Conservation (phyloP, 768 basidiomycete species). For the Tulasnella sp. region DNA sequence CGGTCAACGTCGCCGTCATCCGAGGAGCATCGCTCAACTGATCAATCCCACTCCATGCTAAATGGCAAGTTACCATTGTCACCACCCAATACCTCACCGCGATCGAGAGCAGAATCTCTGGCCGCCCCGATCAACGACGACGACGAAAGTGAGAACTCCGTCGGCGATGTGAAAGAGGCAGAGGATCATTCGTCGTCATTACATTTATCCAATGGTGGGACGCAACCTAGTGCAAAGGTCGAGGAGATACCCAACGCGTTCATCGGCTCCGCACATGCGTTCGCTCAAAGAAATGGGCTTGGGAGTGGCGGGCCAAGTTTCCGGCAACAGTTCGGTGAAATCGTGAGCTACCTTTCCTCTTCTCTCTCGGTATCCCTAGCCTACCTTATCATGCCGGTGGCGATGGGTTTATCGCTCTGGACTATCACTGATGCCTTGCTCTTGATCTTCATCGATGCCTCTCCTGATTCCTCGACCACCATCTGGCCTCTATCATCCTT, state of each 20-base stretch:
- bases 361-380: not conserved
- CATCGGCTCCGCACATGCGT: constrained; percentile 8
- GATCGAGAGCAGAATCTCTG: not conserved
- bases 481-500: not conserved
- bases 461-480: not conserved
- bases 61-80: constrained; percentile 15
- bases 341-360: constrained; percentile 4
- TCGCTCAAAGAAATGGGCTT: constrained; percentile 7
- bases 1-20: constrained; percentile 8
- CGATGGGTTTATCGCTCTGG: constrained; percentile 17
- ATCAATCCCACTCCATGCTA: not conserved
- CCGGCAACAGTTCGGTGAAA: not conserved
- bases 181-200: not conserved
- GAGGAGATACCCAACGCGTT: constrained; percentile 2
- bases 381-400: not conserved
- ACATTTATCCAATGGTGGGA: not conserved
- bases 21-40: not conserved
- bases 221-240: not conserved
- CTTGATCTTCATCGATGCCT: not conserved
- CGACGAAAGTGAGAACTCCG: constrained; percentile 21
- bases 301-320: not conserved
- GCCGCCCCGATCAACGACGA: constrained; percentile 21
- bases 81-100: constrained; percentile 12
- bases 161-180: constrained; percentile 19
- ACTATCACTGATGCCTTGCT: constrained; percentile 11